Evolutionary conservation across 2,329 filamentous ascomycete genomes (phyloP).

Genomic region (Fonsecaea multimorphosa): DNA sequence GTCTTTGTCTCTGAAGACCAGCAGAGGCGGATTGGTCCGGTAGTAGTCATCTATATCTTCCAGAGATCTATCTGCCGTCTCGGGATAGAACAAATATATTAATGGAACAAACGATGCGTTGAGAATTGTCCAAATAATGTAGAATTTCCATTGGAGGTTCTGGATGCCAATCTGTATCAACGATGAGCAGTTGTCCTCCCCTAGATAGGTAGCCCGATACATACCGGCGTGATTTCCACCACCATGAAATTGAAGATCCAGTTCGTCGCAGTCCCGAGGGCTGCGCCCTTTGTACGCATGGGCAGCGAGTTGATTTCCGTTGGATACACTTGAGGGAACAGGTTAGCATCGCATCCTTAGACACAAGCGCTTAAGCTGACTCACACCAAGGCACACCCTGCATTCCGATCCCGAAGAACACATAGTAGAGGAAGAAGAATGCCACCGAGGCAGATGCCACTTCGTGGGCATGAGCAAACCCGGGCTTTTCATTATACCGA

Average conservation of each 20-base stretch:
- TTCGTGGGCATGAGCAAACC: slow-evolving; percentile 38
- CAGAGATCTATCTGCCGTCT: slow-evolving; percentile 44
- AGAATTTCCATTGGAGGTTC: slow-evolving; percentile 50
- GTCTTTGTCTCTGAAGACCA: slow-evolving; percentile 58
- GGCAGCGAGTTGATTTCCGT: slow-evolving; percentile 58
- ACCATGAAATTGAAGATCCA: slow-evolving; percentile 56
- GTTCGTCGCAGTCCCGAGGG: slow-evolving; percentile 58
- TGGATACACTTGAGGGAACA: slow-evolving; percentile 47
- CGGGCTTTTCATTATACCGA: slow-evolving; percentile 50
- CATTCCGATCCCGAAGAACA: slow-evolving; percentile 60
- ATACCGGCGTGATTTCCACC: slow-evolving; percentile 53
- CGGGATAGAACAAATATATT: slow-evolving; percentile 50
- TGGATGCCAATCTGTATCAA: slow-evolving; percentile 45
- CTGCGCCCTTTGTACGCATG: slow-evolving; percentile 58
- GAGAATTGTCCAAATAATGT: slow-evolving; percentile 54
- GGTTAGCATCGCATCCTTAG: not conserved
- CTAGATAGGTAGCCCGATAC: not conserved
- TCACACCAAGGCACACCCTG: slow-evolving; percentile 53
- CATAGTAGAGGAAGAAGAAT: slow-evolving; percentile 62
- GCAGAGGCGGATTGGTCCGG: slow-evolving; percentile 47
- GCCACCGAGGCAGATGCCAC: slow-evolving; percentile 49
- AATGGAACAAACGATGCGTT: slow-evolving; percentile 57
- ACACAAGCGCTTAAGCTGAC: slow-evolving; percentile 27
- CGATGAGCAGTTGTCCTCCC: not conserved
- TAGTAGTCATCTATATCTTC: slow-evolving; percentile 50